Evolutionary conservation across 148 eudicot genomes (phyloP), one percentile per base, ranked within the genome.

Genomic region (Rhododendron ferrugineum): DNA sequence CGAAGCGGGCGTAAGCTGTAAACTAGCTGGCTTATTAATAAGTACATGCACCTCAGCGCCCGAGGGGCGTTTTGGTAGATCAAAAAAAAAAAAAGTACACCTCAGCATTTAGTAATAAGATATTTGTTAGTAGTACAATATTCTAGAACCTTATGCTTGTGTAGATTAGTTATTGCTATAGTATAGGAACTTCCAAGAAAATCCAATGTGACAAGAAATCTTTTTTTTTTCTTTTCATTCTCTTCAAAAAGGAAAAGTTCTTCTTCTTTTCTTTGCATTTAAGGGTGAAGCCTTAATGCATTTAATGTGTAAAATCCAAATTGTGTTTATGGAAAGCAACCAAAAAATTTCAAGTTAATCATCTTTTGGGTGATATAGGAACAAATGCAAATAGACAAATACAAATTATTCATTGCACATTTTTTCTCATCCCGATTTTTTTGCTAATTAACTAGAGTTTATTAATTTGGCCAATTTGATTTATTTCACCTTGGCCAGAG

Each of bases 191-290:
- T 90, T 89, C 81, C 83, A 90, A 89, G 93, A 91, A 93, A 92
- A 85, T 78, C 95, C 92, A 91, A 91, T 87, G 84, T 89, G 86
- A 90, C 93, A 92, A 95, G 97, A 92, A 92, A 92, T 87, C 90
- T 28, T 68, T 68, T 3, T 2, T 1, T 47, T 4, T 46, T 2
- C 47, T 1, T 30, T 13, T 23, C 6, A 20, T 5, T 13, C 4
- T 30, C 66, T 26, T 50, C 6, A 18, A 18, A 68, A 28, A 11
- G 32, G 54, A 23, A 68, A 60, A 16, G 58, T 64, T 37, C 32
- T 11, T 68, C 30, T 66, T 68, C 74, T 68, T 68, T 28, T 68
- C 36, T 68, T 68, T 28, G 74, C 36, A 68, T 11, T 84, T 79
- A 49, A n/a, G 37, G 32, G 18, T 5, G 76, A 68, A 78, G 82